phyloP scores from a whole-genome alignment of 176 grass and related monocot species.

The Ensete glaucum region DNA sequence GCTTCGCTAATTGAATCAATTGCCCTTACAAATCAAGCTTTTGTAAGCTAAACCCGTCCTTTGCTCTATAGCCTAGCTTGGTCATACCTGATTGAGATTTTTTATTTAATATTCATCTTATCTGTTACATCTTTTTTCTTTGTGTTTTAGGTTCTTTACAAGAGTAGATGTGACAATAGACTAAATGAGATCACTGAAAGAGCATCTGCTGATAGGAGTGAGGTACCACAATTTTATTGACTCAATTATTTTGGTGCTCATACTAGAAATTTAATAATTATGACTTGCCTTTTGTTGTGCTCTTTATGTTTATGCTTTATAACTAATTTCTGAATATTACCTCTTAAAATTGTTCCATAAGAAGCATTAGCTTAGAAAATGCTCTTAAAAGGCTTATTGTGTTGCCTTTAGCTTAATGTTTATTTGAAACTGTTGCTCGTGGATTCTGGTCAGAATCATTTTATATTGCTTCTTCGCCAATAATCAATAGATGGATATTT shows the following conservation, averaged over 20 bases:
- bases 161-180: constrained; percentile 98
- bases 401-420: not conserved
- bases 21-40: too few relatives aligned
- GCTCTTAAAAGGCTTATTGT: too few relatives aligned
- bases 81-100: not conserved
- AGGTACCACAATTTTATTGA: constrained; percentile 41
- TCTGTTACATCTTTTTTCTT: not conserved
- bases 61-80: not conserved
- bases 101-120: constrained; percentile 16
- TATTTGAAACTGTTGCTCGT: not conserved
- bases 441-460: not conserved
- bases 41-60: too few relatives aligned
- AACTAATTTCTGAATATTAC: not conserved
- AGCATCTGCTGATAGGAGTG: constrained; percentile 83
- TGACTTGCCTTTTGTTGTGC: not conserved
- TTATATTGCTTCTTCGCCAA: too few relatives aligned
- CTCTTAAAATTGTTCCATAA: not conserved
- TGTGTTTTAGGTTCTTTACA: constrained; percentile 70
- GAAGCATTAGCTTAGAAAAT: too few relatives aligned
- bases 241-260: constrained; percentile 15
- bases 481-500: too few relatives aligned
- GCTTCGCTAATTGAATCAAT: too few relatives aligned
- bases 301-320: not conserved
- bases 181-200: constrained; percentile 98
- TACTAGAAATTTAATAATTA: not conserved